These are phyloP conservation scores for Clohesyomyces aquaticus DNA, from an alignment of 495 filamentous ascomycete genomes.

Conservation along the genomic window DNA sequence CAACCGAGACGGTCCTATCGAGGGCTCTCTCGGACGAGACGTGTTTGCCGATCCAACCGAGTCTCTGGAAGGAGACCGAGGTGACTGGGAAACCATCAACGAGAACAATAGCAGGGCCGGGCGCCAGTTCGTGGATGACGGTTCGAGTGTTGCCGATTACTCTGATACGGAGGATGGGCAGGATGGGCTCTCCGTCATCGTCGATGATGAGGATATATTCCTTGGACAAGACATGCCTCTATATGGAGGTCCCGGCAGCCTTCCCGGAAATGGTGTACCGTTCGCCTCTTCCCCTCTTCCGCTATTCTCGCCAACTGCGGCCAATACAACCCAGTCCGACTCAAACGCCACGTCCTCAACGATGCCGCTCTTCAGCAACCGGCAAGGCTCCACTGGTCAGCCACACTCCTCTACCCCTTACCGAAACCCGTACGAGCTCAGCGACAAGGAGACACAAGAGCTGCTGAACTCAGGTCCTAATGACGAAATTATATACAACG, in stretches of 20 bases:
- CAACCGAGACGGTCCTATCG: not conserved
- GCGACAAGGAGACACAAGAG: slow-evolving; percentile 29
- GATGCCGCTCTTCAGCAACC: not conserved
- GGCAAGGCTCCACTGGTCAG: not conserved
- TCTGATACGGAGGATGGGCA: slow-evolving; percentile 15
- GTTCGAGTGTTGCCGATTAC: slow-evolving; percentile 36
- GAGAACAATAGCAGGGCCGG: slow-evolving; percentile 11
- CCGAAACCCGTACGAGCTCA: slow-evolving; percentile 19
- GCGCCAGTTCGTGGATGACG: slow-evolving; percentile 12
- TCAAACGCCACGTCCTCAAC: not conserved
- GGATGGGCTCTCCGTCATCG: not conserved
- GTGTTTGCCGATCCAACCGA: not conserved
- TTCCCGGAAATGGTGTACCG: too few relatives aligned
- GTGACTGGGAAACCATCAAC: slow-evolving; percentile 47
- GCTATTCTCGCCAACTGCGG: too few relatives aligned
- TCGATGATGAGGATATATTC: not conserved
- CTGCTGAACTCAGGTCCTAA: slow-evolving; percentile 37
- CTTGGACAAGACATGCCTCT: slow-evolving; percentile 1
- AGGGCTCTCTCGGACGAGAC: not conserved
- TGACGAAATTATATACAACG: slow-evolving; percentile 36
- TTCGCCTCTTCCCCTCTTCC: slow-evolving; percentile 13
- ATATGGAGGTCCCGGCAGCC: slow-evolving; percentile 44
- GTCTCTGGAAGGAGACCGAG: slow-evolving; percentile 13
- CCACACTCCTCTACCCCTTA: slow-evolving; percentile 3
- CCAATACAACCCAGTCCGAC: too few relatives aligned